These are phyloP conservation scores for Ambrosia artemisiifolia DNA, from an alignment of 129 eudicot species.

Conservation along the genomic window DNA sequence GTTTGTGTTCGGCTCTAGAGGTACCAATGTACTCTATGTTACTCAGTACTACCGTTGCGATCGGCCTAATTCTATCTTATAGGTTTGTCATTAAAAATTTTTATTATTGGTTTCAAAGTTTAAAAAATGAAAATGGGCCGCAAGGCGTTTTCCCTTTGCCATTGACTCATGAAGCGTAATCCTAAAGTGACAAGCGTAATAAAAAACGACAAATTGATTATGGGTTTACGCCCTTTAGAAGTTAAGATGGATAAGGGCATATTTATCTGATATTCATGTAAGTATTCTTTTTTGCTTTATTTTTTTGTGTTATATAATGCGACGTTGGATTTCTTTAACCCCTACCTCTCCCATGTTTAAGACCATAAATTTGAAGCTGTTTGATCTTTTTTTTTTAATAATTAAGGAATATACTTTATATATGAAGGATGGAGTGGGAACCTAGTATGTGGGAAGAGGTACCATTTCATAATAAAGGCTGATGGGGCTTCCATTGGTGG, in stretches of 20 bases:
- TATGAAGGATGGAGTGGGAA: conserved; percentile 87
- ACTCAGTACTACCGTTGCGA: conserved; percentile 79
- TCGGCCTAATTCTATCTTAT: conserved; percentile 79
- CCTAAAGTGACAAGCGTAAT: no score
- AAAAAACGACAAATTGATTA: no score
- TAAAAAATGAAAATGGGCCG: no score
- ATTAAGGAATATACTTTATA: not conserved
- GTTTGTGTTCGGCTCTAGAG: conserved; percentile 59
- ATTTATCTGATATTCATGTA: no score
- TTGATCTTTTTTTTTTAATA: not conserved
- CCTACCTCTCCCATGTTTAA: no score
- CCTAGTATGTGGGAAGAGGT: conserved; percentile 91
- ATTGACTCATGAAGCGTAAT: no score
- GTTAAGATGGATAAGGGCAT: no score
- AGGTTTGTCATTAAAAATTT: conserved; percentile 41
- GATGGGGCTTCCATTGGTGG: conserved; percentile 84
- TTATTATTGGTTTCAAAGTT: not conserved
- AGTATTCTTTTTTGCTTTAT: no score
- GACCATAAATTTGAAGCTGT: not conserved
- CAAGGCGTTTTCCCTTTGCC: no score
- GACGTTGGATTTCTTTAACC: no score
- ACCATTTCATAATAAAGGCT: conserved; percentile 84
- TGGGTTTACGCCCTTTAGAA: no score
- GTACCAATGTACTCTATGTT: conserved; percentile 54
- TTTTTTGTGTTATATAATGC: no score